Evolutionary conservation across 2,329 filamentous ascomycete genomes (phyloP), one percentile per base, ranked within the genome.

Genomic region (Aspergillus pseudoglaucus): DNA sequence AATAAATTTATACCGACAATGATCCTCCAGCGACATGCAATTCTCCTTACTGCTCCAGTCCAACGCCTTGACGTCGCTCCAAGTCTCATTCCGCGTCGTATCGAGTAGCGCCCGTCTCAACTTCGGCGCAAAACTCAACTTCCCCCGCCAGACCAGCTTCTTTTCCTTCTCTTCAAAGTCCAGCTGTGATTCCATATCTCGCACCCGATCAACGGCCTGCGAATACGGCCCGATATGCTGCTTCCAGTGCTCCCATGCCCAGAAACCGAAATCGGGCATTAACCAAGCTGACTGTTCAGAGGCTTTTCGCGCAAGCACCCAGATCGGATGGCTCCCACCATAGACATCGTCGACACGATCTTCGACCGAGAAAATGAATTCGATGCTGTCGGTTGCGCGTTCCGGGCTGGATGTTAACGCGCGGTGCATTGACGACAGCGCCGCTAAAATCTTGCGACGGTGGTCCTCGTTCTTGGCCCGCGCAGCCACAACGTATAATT

Each of bases 251-350:
- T 68, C 66, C 71, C 70, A 75, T 7, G 66, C 62, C 69, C 71
- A 76, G 54, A 69, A 74, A 40, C 71, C 72, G 55, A 75, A 76
- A 53, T 76, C 73, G 0, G 74, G 72, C 45, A 76, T 73, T 12
- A 76, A 59, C 72, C 72, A 75, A 40, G 65, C 60, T 15, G 67
- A 54, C 12, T 64, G 59, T 42, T 71, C 66, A 10, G 64, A 60
- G 1, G 59, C 48, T 42, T 50, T 62, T 32, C 58, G 56, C 1
- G 65, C 58, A 45, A 67, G 68, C 10, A 62, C 65, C 72, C 72
- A 71, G 2, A 74, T 23, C 44, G 69, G 54, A 43, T 59, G 57
- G 3, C 54, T 50, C 1, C 50, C 47, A n/a, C 62, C 56, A n/a
- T 58, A 50, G 14, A 61, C 56, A 47, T 73, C 68, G 25, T 74